These are phyloP conservation scores for Dispira simplex DNA, from an alignment of 192 early-diverging fungal genomes.

Conservation along the genomic window DNA sequence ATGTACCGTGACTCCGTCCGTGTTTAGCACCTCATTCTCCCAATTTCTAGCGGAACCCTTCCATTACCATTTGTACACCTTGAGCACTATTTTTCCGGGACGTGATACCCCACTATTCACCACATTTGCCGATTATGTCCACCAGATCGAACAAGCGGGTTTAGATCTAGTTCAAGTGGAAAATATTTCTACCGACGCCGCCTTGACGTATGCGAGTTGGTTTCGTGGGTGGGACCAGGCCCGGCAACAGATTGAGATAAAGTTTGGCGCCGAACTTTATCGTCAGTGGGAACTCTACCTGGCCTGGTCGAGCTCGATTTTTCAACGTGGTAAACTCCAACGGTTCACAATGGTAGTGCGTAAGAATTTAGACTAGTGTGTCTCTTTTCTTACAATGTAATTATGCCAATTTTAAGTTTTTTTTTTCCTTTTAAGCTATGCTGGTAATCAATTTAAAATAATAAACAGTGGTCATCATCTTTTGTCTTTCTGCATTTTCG, in stretches of 20 bases:
- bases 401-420: too few species aligned
- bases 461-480: too few species aligned
- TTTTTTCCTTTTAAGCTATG: too few species aligned
- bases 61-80: constrained; percentile 32
- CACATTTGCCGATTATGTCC: constrained; percentile 23
- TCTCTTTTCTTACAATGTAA: too few species aligned
- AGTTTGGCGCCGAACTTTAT: constrained; percentile 24
- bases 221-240: constrained; percentile 20
- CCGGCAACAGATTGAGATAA: constrained; percentile 26
- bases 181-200: constrained; percentile 25
- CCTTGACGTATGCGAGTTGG: constrained; percentile 23
- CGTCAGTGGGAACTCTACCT: constrained; percentile 29
- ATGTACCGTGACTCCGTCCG: constrained; percentile 1
- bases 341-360: constrained; percentile 15
- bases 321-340: constrained; percentile 23
- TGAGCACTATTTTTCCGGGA: constrained; percentile 24
- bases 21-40: neutral
- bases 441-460: too few species aligned
- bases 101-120: constrained; percentile 24
- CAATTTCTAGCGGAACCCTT: constrained; percentile 15
- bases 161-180: constrained; percentile 28
- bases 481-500: too few species aligned
- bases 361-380: too few species aligned
- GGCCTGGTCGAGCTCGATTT: constrained; percentile 30
- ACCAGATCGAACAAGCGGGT: constrained; percentile 24